These are phyloP conservation scores for Hymenoscyphus scutula DNA, from an alignment of 2,329 filamentous ascomycete genomes.

Conservation along the genomic window DNA sequence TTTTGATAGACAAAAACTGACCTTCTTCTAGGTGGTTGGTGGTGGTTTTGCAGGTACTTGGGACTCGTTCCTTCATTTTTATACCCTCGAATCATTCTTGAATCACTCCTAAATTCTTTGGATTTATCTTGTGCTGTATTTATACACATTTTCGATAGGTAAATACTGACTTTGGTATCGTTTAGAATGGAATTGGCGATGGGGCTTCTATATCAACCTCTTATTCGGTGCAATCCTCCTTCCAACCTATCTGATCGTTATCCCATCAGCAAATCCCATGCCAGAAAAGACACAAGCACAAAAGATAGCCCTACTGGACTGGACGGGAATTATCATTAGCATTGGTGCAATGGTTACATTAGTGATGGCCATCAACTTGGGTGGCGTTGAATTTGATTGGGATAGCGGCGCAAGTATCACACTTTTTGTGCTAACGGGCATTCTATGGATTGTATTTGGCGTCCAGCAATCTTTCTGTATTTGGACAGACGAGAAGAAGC, in stretches of 20 bases:
- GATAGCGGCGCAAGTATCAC: constrained; percentile 43
- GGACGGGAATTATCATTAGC: constrained; percentile 45
- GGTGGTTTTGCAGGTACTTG: constrained; percentile 46
- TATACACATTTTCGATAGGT: too few species aligned
- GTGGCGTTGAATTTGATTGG: constrained; percentile 51
- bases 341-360: constrained; percentile 42
- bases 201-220: constrained; percentile 39
- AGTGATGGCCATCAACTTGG: constrained; percentile 50
- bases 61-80: too few species aligned
- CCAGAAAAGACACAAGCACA: constrained; percentile 15
- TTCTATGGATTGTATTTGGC: constrained; percentile 44
- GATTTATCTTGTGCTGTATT: too few species aligned
- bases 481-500: constrained; percentile 42
- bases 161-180: too few species aligned
- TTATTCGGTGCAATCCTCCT: neutral
- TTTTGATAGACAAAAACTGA: too few species aligned
- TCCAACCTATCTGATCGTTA: constrained; percentile 1
- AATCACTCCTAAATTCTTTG: too few species aligned
- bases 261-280: constrained; percentile 40
- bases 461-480: constrained; percentile 47
- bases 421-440: constrained; percentile 46
- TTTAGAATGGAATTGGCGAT: constrained; percentile 47
- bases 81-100: too few species aligned
- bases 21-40: too few species aligned
- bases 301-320: constrained; percentile 40